Base-by-base conservation (phyloP, 2,329 filamentous ascomycete species). In the Phialemonium atrogriseum region DNA sequence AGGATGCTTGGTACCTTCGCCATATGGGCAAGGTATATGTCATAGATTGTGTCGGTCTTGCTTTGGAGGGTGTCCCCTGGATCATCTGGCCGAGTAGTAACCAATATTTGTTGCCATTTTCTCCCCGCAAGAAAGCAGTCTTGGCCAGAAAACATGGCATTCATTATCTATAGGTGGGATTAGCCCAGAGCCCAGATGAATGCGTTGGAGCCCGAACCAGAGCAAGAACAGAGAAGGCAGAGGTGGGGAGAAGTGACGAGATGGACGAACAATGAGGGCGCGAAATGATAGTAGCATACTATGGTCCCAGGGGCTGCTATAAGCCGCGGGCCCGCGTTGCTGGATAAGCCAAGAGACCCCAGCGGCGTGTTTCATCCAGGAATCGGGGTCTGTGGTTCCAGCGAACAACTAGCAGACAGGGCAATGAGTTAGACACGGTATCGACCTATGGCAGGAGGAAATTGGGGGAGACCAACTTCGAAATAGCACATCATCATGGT, bases 401-500 rank as follows among this genome's bases (percentile, higher is more conserved):
- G 59, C 58, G 43, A 62, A 63, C n/a, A 61, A 43, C 59, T 61
- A 13, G 26, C 10, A 21, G 24, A 7, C 21, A 9, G 18, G 5
- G n/a, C 18, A 21, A 7, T 8, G n/a, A n/a, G n/a, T n/a, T n/a
- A n/a, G n/a, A n/a, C n/a, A n/a, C n/a, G n/a, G n/a, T n/a, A n/a
- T n/a, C n/a, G 27, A 28, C 27, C 17, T 23, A 23, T n/a, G 21
- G 9, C 21, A n/a, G 9, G 9, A 23, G 21, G 9, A n/a, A 23
- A n/a, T 23, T 23, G 9, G 21, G 21, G 21, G 21, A 23, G 21
- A 39, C 45, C 27, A 46, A 60, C 55, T 52, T 62, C 60, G 20
- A 53, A 62, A 11, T 59, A 43, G 32, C 58, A 58, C 24, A 62
- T 41, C 23, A 64, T 39, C 41, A 62, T 59, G 26, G 57, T 51